These are phyloP conservation scores for Aspergillus terreus DNA, from an alignment of 2,329 filamentous ascomycete genomes.

Conservation along the genomic window DNA sequence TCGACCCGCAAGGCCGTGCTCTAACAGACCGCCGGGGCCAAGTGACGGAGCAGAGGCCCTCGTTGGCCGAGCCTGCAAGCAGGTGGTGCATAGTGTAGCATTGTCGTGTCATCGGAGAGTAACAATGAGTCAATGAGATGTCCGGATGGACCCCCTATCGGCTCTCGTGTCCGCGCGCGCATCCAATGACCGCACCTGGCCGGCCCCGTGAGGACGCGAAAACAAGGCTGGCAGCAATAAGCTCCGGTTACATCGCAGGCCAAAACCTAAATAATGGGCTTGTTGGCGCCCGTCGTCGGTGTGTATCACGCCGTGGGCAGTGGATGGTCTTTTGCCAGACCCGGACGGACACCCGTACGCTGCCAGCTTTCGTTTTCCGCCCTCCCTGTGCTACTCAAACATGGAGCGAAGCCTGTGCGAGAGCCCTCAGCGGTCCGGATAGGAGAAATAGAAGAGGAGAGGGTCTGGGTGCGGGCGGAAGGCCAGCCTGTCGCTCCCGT, in stretches of 20 bases:
- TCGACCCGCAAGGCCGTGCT: not conserved
- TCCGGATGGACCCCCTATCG: not conserved
- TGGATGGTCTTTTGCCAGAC: not conserved
- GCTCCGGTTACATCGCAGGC: constrained; percentile 19
- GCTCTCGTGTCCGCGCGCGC: constrained; percentile 6
- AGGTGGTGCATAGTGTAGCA: constrained; percentile 11
- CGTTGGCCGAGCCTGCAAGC: constrained; percentile 1
- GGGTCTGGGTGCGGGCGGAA: constrained; percentile 1
- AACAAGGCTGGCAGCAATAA: constrained; percentile 7
- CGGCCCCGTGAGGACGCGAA: not conserved
- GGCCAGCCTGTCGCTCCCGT: constrained; percentile 4
- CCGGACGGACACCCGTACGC: not conserved
- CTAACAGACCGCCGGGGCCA: not conserved
- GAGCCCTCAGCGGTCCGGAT: not conserved
- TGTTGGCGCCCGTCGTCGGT: not conserved
- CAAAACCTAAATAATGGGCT: constrained; percentile 1
- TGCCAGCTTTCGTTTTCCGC: not conserved
- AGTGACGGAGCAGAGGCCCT: not conserved
- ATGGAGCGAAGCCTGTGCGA: not conserved
- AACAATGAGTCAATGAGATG: constrained; percentile 9
- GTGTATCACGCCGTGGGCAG: not conserved
- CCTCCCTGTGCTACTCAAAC: not conserved
- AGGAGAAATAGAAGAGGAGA: not conserved
- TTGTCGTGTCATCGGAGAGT: constrained; percentile 14
- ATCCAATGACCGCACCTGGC: not conserved